Evolutionary conservation across 164 flowering plant genomes (phyloP), one percentile per base, ranked within the genome.

Genomic region (Liriodendron chinense): DNA sequence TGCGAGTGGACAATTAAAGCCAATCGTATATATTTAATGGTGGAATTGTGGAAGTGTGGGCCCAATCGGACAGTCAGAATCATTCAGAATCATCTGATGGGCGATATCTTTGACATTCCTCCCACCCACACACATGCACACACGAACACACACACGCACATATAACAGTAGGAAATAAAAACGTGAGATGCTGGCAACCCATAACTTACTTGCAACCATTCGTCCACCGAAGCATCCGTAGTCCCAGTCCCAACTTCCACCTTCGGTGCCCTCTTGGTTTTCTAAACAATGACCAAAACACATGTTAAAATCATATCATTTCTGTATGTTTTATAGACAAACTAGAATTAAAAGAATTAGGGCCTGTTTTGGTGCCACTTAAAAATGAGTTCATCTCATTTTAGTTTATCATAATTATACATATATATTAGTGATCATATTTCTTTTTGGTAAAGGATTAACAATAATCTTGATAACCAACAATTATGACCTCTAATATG

Each of bases 191-290:
- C 18, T 18, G 23, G 47, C 22, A 7, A 53, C 18, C 21, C 6
- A 28, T 21, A 24, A 83, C 84, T 64, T 14, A 93, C 98, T 96
- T 95, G 85, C 77, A 95, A 87, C 97, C 98, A 93, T 81, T 95
- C 98, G 79, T 95, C 98, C 86, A 87, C 76, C 7, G 96, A 89
- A 48, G 91, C 88, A 84, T 93, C 96, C 26, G 82, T 85, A 72
- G 90, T 82, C 59, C 78, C 83, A 50, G 98, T 92, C 74, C 98
- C 98, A 74, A 93, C 94, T 86, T 95, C 98, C 75, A 95, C 98
- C 90, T 92, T 93, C 12, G 93, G 85, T 20, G 88, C 87, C 84
- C 83, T 91, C 89, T 95, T 95, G 43, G 93, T 86, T 95, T 95
- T 95, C 97, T 95, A 69, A 7, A 53, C 67, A 65, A 25, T 49